Conservation (phyloP, 1,284 basidiomycete genomes). For the Erythrobasidium hasegawianum region DNA sequence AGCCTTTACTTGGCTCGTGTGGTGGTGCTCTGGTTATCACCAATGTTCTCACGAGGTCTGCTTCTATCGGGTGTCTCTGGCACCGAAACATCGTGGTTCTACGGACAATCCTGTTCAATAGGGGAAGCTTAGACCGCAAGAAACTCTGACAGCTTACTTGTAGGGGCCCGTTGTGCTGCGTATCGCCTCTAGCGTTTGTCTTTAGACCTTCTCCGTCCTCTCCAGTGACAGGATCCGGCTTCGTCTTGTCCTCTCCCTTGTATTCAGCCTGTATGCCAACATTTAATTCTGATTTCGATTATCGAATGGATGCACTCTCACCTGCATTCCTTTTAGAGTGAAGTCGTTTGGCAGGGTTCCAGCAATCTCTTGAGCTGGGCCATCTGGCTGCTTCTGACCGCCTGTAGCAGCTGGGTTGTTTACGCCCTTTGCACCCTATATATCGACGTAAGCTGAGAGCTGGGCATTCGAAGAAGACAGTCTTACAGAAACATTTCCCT, state of each 20-base stretch:
- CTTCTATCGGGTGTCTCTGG: not conserved
- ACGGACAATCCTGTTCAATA: too few species aligned
- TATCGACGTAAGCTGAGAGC: not conserved
- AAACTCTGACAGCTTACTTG: too few species aligned
- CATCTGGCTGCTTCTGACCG: not conserved
- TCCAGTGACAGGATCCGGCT: not conserved
- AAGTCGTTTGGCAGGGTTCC: constrained; percentile 20
- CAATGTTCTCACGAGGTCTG: constrained; percentile 10
- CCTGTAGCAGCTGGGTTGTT: constrained; percentile 19
- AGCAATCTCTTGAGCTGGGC: constrained; percentile 27
- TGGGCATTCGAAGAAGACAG: not conserved
- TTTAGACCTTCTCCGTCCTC: not conserved
- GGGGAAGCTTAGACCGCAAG: too few species aligned
- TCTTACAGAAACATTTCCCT: constrained; percentile 4
- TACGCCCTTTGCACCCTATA: constrained; percentile 6
- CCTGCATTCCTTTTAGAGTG: constrained; percentile 22
- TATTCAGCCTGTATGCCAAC: constrained; percentile 11
- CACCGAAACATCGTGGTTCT: constrained; percentile 13
- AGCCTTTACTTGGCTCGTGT: too few species aligned
- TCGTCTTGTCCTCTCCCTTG: constrained; percentile 25
- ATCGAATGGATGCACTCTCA: not conserved
- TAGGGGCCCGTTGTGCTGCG: not conserved
- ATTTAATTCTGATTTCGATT: not conserved
- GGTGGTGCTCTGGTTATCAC: not conserved
- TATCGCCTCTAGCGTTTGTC: constrained; percentile 10